Evolutionary conservation across 2,329 filamentous ascomycete species (phyloP), one percentile per base, ranked within the genome.

Genomic region (Neofusicoccum kwambonambiense): DNA sequence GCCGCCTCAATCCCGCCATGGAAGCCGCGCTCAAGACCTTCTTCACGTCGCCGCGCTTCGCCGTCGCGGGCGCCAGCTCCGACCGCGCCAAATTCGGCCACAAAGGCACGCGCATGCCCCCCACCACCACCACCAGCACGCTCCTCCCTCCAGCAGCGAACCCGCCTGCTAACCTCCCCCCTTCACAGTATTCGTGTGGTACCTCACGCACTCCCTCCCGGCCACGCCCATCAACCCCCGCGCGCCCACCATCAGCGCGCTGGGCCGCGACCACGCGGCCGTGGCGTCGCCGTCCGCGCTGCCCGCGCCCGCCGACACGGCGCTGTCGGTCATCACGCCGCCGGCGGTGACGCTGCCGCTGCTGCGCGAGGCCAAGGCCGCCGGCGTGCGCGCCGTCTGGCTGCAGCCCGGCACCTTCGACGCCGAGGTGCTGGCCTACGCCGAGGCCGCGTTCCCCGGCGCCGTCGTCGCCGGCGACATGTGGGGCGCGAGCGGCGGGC

Each of bases 331-430:
- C 72, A 92, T 98, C 74, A 98, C 95, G 12, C 92, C 92, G 3
- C 94, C 95, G 0, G 78, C 83, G 2, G 87, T 91, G 35, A 97
- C 95, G 0, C 84, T 89, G 66, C 80, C 87, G 71, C 81, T 96
- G 7, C 81, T 98, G 45, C 82, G 88, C 67, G 90, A 96, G 76
- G 95, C 94, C 0, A 90, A 89, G 76, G 81, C 85, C 64, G 82
- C 90, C 11, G 89, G 93, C 3, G 80, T 96, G 50, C 84, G 86
- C 17, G 85, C 91, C 31, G 88, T 97, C 4, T 97, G 92, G 90
- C 80, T 98, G 69, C 95, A 98, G 79, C 95, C 95, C 0, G 95
- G 94, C 0, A 93, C 88, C 15, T 98, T 90, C 74, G 88, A 97
- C 74, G 86, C 90, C 60, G 86, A 87, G 65, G 90, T 92, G 22